Base-by-base conservation (phyloP, 23 red algal species). In the Gracilaria vermiculophylla region DNA sequence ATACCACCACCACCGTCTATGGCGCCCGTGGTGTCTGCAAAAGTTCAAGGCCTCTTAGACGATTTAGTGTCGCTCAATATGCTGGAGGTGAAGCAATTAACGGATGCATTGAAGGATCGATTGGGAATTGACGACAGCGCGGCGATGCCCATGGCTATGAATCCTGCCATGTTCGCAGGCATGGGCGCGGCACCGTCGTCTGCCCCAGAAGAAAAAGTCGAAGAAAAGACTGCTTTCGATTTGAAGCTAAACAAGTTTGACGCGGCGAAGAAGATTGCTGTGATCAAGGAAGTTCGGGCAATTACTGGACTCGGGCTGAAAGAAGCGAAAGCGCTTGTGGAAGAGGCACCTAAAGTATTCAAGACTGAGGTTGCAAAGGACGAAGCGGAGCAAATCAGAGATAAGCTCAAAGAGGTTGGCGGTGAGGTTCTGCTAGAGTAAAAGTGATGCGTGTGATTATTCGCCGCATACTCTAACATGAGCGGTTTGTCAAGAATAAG, bases 311-410 rank as follows among this genome's bases (percentile, higher is more conserved):
- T 99, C 13, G 97, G 97, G 40, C 84, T 99, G 50, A 99, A 99
- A 83, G 97, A 99, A 82, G 97, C 97, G n/a, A 99, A 99, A 65
- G 97, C 92, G 12, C 45, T 99, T 45, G 97, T 99, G 62, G 97
- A 99, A 71, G 97, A 89, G 13, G 92, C 92, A 37, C 97, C 97
- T 23, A 99, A 99, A 60, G 82, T 95, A 15, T 85, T 99, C 58
- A 99, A 94, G 74, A 87, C 69, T 48, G 92, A 67, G 49, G 87
- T 95, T 42, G 23, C 97, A 51, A 99, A 99, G 78, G 93, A 95
- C 1, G 97, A 99, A 48, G 97, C 92, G 9, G 93, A 99, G 64
- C 86, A 83, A 41, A 80, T 99, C 41, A 61, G 72, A 50, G 93
- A 94, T 33, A 94, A 94, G 57, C 52, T 99, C 24, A 87, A 95